These are phyloP conservation scores for Termitomyces eurrhizus DNA, from an alignment of 768 basidiomycete species.

Conservation along the genomic window DNA sequence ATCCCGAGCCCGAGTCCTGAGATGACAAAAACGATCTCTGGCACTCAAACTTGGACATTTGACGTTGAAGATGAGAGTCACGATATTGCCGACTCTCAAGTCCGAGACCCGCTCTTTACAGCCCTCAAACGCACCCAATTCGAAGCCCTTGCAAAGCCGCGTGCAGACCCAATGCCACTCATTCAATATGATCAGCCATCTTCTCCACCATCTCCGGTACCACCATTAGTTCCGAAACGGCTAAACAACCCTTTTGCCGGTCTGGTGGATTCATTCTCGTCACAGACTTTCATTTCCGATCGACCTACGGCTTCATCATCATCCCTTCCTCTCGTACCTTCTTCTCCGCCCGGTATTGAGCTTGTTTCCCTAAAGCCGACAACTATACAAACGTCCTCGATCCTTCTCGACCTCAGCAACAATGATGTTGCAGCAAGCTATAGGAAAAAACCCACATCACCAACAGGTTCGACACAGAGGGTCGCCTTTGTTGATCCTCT, in stretches of 20 bases:
- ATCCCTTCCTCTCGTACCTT: constrained; percentile 7
- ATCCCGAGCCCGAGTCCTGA: constrained; percentile 13
- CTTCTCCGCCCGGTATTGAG: constrained; percentile 7
- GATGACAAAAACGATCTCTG: neutral
- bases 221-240: constrained; percentile 5
- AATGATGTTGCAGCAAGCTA: neutral
- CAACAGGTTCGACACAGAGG: neutral
- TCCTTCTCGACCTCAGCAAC: constrained; percentile 8
- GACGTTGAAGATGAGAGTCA: constrained; percentile 15
- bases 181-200: constrained; percentile 5
- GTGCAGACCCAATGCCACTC: constrained; percentile 2
- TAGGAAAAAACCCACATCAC: neutral
- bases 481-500: neutral
- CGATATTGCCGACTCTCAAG: constrained; percentile 6
- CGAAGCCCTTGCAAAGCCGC: neutral
- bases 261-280: constrained; percentile 5
- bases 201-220: constrained; percentile 1
- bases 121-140: constrained; percentile 13
- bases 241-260: constrained; percentile 11
- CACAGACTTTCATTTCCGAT: constrained; percentile 4
- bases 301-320: constrained; percentile 5
- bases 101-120: constrained; percentile 6
- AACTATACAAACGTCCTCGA: neutral
- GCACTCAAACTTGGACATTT: constrained; percentile 12
- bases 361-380: constrained; percentile 5